Evolutionary conservation across 176 grass and related monocot genomes (phyloP).

Genomic region (Thalia dealbata): DNA sequence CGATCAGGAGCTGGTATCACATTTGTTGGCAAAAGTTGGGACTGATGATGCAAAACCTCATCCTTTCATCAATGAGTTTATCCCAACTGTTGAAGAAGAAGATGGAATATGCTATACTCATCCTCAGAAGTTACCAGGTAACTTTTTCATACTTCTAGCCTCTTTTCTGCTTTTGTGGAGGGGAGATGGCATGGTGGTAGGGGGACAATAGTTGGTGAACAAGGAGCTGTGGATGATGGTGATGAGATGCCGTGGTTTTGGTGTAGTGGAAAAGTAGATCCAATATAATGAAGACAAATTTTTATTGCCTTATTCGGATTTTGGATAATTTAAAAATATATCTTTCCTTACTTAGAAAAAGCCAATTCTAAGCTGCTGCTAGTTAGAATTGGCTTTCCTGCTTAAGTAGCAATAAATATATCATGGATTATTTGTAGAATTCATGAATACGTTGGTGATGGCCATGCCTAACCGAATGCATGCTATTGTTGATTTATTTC

Average conservation of each 20-base stretch:
- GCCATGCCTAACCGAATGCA: no score
- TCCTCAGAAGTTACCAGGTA: conserved; percentile 86
- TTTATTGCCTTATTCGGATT: background rate
- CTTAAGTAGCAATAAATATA: no score
- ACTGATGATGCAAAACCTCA: conserved; percentile 40
- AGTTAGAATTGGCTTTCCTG: background rate
- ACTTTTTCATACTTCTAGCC: background rate
- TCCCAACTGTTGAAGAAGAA: conserved; percentile 75
- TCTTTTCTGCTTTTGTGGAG: background rate
- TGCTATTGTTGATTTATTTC: background rate
- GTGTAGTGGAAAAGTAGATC: background rate
- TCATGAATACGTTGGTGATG: no score
- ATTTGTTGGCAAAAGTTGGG: conserved; percentile 70
- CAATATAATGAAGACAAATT: background rate
- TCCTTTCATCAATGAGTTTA: conserved; percentile 87
- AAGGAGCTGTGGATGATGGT: background rate
- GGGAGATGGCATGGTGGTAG: background rate
- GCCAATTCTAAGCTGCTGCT: background rate
- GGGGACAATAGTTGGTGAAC: background rate
- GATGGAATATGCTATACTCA: conserved; percentile 98
- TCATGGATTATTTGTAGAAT: no score
- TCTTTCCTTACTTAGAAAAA: no score
- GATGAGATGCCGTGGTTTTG: background rate
- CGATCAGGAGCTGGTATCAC: conserved; percentile 79
- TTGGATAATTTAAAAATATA: background rate